Conservation (phyloP, 306 rosid genomes). For the Calophaca sinica region DNA sequence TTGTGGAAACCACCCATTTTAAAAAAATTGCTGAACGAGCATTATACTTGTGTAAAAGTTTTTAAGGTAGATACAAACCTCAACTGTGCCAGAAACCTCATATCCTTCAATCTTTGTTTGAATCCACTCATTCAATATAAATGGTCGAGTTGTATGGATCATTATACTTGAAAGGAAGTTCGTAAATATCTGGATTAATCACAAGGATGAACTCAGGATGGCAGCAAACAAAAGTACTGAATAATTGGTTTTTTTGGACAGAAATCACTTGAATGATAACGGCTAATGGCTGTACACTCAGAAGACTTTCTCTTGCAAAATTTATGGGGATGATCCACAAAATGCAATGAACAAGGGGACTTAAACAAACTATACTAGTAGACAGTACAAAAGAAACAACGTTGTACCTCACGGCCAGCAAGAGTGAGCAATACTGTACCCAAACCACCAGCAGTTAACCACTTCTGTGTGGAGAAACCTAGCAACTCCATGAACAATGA, state of each 20-base stretch:
- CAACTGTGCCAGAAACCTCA: constrained; percentile 98
- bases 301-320: background rate
- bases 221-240: constrained; percentile 36
- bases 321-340: constrained; percentile 26
- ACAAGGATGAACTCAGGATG: constrained; percentile 49
- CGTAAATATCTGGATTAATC: constrained; percentile 81
- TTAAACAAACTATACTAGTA: background rate
- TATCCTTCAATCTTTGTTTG: constrained; percentile 97
- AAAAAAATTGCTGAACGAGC: background rate
- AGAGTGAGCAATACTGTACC: constrained; percentile 96
- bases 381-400: constrained; percentile 45
- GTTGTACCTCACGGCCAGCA: constrained; percentile 93
- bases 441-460: constrained; percentile 99
- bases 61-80: constrained; percentile 68
- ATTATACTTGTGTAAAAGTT: constrained; percentile 26
- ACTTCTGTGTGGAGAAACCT: constrained; percentile 96
- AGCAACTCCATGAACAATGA: constrained; percentile 96
- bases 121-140: constrained; percentile 93
- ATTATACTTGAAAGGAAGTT: constrained; percentile 97
- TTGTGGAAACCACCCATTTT: constrained; percentile 15
- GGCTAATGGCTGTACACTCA: constrained; percentile 11
- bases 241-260: background rate
- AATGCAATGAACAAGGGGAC: constrained; percentile 36
- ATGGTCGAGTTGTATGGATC: constrained; percentile 95
- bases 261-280: constrained; percentile 20